Evolutionary conservation across 2,329 filamentous ascomycete species (phyloP).

Genomic region (Zymoseptoria brevis): DNA sequence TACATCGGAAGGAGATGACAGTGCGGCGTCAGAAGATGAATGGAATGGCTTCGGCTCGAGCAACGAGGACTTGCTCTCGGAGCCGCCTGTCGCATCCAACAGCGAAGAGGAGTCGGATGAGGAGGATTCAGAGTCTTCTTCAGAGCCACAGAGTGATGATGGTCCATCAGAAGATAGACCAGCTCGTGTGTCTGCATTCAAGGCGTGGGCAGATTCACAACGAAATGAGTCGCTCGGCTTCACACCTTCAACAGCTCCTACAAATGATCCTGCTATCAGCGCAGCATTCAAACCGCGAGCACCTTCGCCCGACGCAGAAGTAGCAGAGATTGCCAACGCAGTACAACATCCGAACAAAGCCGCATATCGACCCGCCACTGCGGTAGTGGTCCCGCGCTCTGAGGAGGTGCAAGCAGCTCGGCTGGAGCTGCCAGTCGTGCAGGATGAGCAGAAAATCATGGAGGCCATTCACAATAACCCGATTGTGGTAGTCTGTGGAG

Average conservation of each 20-base stretch:
- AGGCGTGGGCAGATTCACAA: constrained; percentile 82
- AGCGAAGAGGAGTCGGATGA: constrained; percentile 18
- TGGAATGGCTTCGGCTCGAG: constrained; percentile 17
- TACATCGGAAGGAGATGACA: constrained; percentile 11
- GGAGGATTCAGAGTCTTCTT: constrained; percentile 21
- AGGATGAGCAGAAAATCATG: constrained; percentile 96
- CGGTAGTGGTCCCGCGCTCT: constrained; percentile 61
- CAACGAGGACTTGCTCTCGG: constrained; percentile 17
- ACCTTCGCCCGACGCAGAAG: constrained; percentile 63
- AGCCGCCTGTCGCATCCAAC: neutral
- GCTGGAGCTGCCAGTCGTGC: constrained; percentile 77
- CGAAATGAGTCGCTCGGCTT: constrained; percentile 76
- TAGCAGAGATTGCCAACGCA: constrained; percentile 55
- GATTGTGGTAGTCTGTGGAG: constrained; percentile 83
- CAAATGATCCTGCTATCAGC: constrained; percentile 30
- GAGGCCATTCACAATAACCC: constrained; percentile 91
- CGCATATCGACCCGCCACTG: constrained; percentile 61
- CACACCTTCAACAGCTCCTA: constrained; percentile 42
- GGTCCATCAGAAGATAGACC: constrained; percentile 31
- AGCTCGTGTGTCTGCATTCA: constrained; percentile 64
- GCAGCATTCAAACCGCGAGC: constrained; percentile 60
- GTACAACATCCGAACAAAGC: constrained; percentile 37
- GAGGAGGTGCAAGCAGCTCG: constrained; percentile 70
- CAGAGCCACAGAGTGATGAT: constrained; percentile 32
- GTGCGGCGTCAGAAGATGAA: constrained; percentile 25